These are phyloP conservation scores for Miscanthus lutarioriparius DNA, from an alignment of 176 grass and related monocot genomes.

Conservation along the genomic window DNA sequence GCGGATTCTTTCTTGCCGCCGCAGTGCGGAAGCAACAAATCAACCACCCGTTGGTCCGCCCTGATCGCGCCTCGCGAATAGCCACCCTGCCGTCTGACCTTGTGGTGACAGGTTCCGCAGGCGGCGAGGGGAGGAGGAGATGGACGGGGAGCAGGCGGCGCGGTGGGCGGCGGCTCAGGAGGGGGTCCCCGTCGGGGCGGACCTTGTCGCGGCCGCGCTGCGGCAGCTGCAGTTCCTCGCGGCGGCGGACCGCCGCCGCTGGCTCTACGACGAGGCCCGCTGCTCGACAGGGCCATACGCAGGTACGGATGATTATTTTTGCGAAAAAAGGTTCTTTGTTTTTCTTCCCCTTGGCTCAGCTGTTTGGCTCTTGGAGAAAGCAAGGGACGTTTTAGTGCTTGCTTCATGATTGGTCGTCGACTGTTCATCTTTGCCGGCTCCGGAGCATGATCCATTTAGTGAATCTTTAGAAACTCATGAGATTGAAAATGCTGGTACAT, in stretches of 20 bases:
- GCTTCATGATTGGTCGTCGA: too few relatives aligned
- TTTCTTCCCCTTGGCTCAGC: too few relatives aligned
- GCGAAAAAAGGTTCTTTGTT: too few relatives aligned
- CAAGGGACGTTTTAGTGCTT: too few relatives aligned
- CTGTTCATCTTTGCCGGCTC: neutral
- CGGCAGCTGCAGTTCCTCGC: conserved; percentile 69
- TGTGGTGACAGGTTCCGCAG: neutral
- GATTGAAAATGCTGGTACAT: neutral
- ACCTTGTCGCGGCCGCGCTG: conserved; percentile 68
- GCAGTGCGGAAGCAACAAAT: neutral
- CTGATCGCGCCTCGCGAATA: too few relatives aligned
- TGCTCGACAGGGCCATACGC: conserved; percentile 61
- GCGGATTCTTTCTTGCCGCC: neutral
- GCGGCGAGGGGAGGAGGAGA: conserved; percentile 20
- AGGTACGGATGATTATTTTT: conserved; percentile 21
- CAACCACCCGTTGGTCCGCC: neutral
- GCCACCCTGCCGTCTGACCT: neutral
- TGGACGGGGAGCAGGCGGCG: conserved; percentile 64
- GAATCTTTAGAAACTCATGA: neutral
- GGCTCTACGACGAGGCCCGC: conserved; percentile 65
- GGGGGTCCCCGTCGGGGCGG: conserved; percentile 47
- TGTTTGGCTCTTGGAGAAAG: neutral
- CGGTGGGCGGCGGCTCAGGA: conserved; percentile 75
- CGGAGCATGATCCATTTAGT: neutral
- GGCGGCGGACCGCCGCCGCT: conserved; percentile 71